Evolutionary conservation across 2,329 filamentous ascomycete species (phyloP).

Genomic region (Berkeleyomyces basicola): DNA sequence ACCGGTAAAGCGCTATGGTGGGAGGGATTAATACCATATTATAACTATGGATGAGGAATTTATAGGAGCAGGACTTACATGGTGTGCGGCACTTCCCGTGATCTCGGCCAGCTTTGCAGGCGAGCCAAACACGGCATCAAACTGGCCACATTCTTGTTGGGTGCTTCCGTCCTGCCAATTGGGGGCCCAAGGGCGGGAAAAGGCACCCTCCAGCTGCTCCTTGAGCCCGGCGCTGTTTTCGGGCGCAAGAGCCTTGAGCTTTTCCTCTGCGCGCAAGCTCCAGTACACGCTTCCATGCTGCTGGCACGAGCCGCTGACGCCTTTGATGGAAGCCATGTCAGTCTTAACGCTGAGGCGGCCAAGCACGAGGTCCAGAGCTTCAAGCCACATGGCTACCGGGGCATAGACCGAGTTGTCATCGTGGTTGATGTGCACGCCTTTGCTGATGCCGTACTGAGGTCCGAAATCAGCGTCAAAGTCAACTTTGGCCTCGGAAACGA

Average conservation of each 20-base stretch:
- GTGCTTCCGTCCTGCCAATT: constrained; percentile 99
- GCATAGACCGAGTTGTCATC: constrained; percentile 79
- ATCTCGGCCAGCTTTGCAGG: constrained; percentile 53
- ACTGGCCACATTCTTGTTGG: constrained; percentile 75
- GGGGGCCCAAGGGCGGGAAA: constrained; percentile 74
- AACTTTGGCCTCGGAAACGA: constrained; percentile 73
- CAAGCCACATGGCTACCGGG: constrained; percentile 86
- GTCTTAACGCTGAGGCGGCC: constrained; percentile 46
- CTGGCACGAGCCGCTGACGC: constrained; percentile 83
- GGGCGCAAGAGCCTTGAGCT: constrained; percentile 43
- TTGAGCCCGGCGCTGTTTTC: constrained; percentile 41
- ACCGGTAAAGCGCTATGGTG: constrained; percentile 75
- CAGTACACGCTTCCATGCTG: constrained; percentile 98
- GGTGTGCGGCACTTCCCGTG: constrained; percentile 87
- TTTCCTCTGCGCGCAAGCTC: constrained; percentile 49
- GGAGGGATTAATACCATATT: not conserved
- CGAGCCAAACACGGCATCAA: constrained; percentile 55
- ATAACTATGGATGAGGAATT: not conserved
- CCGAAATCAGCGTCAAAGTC: constrained; percentile 81
- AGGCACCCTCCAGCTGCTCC: constrained; percentile 54
- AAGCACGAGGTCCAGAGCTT: constrained; percentile 77
- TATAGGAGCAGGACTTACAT: constrained; percentile 38
- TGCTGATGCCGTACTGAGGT: constrained; percentile 59
- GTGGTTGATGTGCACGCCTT: constrained; percentile 74
- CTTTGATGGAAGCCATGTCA: constrained; percentile 58